These are phyloP conservation scores for Coniferiporia weirii DNA, from an alignment of 1,284 basidiomycete genomes.

Conservation along the genomic window DNA sequence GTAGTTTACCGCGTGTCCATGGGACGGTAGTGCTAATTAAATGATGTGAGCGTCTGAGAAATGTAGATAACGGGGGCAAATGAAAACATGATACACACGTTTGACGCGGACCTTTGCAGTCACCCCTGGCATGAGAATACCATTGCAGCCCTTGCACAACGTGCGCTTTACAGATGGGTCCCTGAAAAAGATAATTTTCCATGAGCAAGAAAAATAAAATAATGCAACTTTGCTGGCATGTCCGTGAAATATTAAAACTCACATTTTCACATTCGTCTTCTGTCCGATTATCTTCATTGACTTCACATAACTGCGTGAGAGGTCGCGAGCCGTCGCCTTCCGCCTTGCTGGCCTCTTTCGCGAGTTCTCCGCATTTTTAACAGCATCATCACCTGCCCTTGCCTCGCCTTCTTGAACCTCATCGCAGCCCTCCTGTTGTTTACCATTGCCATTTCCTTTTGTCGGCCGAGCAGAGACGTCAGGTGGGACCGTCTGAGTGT, in stretches of 20 bases:
- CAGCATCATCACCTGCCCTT: slow-evolving; percentile 4
- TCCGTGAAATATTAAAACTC: slow-evolving; percentile 24
- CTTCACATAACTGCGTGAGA: slow-evolving; percentile 57
- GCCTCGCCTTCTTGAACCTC: not conserved
- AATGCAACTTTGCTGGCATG: not conserved
- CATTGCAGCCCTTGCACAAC: slow-evolving; percentile 63
- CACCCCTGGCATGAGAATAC: slow-evolving; percentile 60
- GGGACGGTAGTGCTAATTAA: slow-evolving; percentile 40
- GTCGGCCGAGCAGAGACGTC: not conserved
- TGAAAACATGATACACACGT: slow-evolving; percentile 36
- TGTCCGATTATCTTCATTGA: slow-evolving; percentile 67
- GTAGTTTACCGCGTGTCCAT: slow-evolving; percentile 50
- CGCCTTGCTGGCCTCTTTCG: slow-evolving; percentile 27
- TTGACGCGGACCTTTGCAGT: slow-evolving; percentile 60
- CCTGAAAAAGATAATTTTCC: slow-evolving; percentile 25
- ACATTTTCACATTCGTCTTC: slow-evolving; percentile 75
- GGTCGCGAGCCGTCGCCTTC: slow-evolving; percentile 35
- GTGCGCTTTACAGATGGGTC: slow-evolving; percentile 77
- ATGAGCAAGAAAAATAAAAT: slow-evolving; percentile 8
- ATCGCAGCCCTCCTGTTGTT: not conserved
- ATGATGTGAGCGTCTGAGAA: slow-evolving; percentile 10
- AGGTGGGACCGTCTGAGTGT: not conserved
- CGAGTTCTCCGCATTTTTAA: slow-evolving; percentile 18
- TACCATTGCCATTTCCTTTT: not conserved
- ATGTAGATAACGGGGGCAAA: not conserved